phyloP scores from a whole-genome alignment of 768 basidiomycete species.

The Mycena alexandri region DNA sequence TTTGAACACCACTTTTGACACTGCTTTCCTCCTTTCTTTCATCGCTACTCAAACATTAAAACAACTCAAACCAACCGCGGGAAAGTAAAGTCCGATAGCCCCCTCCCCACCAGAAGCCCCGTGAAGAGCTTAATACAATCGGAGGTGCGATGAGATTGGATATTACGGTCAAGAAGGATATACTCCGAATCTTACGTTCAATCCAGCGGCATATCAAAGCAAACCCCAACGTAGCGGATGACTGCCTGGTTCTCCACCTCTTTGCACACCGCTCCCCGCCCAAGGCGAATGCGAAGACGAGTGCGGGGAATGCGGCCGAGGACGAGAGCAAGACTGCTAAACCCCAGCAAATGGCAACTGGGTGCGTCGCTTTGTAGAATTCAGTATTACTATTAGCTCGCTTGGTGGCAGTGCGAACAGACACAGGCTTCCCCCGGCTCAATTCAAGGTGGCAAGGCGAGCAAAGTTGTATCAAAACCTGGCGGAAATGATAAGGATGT shows the following conservation, averaged over 20 bases:
- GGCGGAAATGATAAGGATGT: too few relatives aligned
- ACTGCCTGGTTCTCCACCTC: not conserved
- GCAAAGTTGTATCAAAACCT: too few relatives aligned
- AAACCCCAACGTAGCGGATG: not conserved
- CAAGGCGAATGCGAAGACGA: not conserved
- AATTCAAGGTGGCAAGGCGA: too few relatives aligned
- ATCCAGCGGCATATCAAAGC: not conserved
- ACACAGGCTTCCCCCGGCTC: too few relatives aligned
- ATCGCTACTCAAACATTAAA: too few relatives aligned
- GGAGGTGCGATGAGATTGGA: not conserved
- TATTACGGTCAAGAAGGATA: not conserved
- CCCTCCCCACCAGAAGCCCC: slow-evolving; percentile 9
- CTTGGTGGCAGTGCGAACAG: too few relatives aligned
- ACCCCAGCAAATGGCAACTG: not conserved
- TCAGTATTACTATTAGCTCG: too few relatives aligned
- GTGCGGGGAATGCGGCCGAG: not conserved
- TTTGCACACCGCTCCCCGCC: slow-evolving; percentile 4
- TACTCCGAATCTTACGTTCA: not conserved
- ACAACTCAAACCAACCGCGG: too few relatives aligned
- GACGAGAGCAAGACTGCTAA: not conserved
- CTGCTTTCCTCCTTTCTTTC: too few relatives aligned
- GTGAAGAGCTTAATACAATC: not conserved
- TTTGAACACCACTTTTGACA: too few relatives aligned
- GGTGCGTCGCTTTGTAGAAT: not conserved
- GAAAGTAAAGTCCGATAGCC: too few relatives aligned